Evolutionary conservation across 768 basidiomycete genomes (phyloP).

Genomic region (Boletus sp.): DNA sequence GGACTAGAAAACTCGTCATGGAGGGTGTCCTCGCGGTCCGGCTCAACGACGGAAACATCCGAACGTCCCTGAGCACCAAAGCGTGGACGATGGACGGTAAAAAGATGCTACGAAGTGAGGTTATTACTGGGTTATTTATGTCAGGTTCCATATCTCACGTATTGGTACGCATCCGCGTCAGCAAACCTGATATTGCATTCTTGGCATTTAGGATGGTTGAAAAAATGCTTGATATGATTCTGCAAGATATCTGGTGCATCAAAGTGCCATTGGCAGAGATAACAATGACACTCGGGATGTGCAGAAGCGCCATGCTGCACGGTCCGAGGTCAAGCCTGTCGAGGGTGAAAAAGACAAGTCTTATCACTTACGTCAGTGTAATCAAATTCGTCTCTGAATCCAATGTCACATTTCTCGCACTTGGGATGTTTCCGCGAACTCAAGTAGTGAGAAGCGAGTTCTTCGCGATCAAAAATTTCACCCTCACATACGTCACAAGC

Average conservation of each 20-base stretch:
- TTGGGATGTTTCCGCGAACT: conserved; percentile 28
- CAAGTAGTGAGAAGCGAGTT: conserved; percentile 26
- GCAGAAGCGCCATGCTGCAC: conserved; percentile 30
- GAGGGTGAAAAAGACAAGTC: neutral
- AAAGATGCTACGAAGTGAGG: conserved; percentile 24
- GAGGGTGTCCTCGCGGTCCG: neutral
- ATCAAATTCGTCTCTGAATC: conserved; percentile 28
- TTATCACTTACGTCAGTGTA: conserved; percentile 26
- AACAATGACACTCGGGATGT: conserved; percentile 35
- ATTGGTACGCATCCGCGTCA: conserved; percentile 36
- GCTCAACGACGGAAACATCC: neutral
- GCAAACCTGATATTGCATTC: conserved; percentile 43
- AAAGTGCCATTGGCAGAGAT: conserved; percentile 41
- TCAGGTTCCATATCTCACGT: conserved; percentile 28
- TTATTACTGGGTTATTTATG: neutral
- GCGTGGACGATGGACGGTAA: conserved; percentile 24
- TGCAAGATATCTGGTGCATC: conserved; percentile 35
- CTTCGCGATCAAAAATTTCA: conserved; percentile 20
- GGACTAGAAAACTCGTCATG: conserved; percentile 9
- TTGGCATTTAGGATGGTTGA: conserved; percentile 45
- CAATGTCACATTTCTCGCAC: conserved; percentile 27
- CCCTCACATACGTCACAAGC: conserved; percentile 33
- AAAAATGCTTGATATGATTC: conserved; percentile 42
- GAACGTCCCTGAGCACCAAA: conserved; percentile 8
- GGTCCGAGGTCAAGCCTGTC: conserved; percentile 9